These are phyloP conservation scores for Starmerella asiatica DNA, from an alignment of 805 yeast genomes.

Conservation along the genomic window DNA sequence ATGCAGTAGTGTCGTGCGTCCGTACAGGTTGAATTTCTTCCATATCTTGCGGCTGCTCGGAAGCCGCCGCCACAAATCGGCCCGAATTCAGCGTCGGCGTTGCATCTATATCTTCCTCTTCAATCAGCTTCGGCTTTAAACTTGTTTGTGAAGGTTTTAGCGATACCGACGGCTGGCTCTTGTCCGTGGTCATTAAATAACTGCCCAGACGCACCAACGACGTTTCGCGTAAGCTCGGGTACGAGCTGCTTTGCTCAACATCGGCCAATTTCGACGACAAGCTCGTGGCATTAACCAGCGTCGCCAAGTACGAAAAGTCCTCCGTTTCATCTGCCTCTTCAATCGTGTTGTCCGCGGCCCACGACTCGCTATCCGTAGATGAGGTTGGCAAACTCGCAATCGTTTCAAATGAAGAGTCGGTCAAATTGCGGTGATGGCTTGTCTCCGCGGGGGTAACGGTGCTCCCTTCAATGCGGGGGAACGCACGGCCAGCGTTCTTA, in stretches of 20 bases:
- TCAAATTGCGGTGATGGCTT: slow-evolving; percentile 6
- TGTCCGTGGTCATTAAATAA: slow-evolving; percentile 16
- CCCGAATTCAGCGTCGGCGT: slow-evolving; percentile 16
- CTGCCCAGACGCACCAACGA: slow-evolving; percentile 26
- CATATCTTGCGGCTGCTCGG: background rate
- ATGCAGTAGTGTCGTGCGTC: background rate
- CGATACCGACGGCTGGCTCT: slow-evolving; percentile 5
- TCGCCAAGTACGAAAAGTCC: slow-evolving; percentile 27
- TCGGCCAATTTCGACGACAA: slow-evolving; percentile 11
- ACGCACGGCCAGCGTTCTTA: slow-evolving; percentile 19
- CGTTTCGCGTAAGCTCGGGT: slow-evolving; percentile 26
- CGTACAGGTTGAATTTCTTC: background rate
- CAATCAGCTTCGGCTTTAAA: background rate
- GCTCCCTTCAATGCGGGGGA: slow-evolving; percentile 13
- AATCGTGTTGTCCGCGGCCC: slow-evolving; percentile 11
- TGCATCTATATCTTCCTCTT: slow-evolving; percentile 1
- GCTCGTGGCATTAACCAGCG: slow-evolving; percentile 24
- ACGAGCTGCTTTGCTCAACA: slow-evolving; percentile 13
- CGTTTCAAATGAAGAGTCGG: slow-evolving; percentile 11
- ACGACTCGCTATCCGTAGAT: background rate
- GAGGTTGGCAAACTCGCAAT: slow-evolving; percentile 8
- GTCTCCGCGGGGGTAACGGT: background rate
- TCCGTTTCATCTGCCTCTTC: slow-evolving; percentile 19
- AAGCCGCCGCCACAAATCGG: slow-evolving; percentile 1
- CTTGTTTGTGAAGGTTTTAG: background rate